phyloP scores from a whole-genome alignment of 2,329 filamentous ascomycete genomes.

The Lecanicillium sp. region DNA sequence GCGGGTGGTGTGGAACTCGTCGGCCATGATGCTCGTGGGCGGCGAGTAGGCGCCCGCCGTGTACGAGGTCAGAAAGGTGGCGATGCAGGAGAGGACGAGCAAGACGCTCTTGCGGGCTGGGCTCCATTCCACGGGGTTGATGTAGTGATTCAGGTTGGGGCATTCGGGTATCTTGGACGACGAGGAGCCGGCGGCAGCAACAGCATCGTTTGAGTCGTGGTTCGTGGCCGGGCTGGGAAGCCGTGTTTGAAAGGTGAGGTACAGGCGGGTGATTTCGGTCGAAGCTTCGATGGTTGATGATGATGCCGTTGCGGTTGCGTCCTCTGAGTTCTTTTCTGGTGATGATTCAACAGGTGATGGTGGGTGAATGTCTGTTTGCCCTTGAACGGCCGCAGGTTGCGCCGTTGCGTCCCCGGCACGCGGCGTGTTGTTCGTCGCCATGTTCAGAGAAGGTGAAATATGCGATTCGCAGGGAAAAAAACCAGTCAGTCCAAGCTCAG shows the following conservation, averaged over 20 bases:
- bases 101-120: conserved; percentile 59
- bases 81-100: conserved; percentile 66
- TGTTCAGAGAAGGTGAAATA: too few relatives aligned
- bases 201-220: conserved; percentile 8
- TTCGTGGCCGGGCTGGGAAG: conserved; percentile 23
- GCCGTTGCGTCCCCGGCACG: too few relatives aligned
- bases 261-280: conserved; percentile 28
- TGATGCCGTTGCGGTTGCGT: not conserved
- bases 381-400: too few relatives aligned
- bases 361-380: not conserved
- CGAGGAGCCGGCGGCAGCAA: too few relatives aligned
- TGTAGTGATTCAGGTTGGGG: conserved; percentile 60
- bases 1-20: conserved; percentile 56
- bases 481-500: too few relatives aligned
- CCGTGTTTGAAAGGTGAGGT: conserved; percentile 32
- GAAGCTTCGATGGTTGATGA: conserved; percentile 6
- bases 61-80: conserved; percentile 72
- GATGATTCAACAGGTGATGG: not conserved
- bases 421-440: too few relatives aligned
- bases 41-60: conserved; percentile 75
- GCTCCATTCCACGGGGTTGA: conserved; percentile 69
- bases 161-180: conserved; percentile 39
- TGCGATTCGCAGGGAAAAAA: too few relatives aligned
- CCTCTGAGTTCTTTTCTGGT: not conserved
- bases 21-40: conserved; percentile 55